Percentiles rank a stretch among this genome's conserved stretches.
Evolutionary conservation across 352 stramenopile species (phyloP).

Genomic region (Phytophthora ramorum): DNA sequence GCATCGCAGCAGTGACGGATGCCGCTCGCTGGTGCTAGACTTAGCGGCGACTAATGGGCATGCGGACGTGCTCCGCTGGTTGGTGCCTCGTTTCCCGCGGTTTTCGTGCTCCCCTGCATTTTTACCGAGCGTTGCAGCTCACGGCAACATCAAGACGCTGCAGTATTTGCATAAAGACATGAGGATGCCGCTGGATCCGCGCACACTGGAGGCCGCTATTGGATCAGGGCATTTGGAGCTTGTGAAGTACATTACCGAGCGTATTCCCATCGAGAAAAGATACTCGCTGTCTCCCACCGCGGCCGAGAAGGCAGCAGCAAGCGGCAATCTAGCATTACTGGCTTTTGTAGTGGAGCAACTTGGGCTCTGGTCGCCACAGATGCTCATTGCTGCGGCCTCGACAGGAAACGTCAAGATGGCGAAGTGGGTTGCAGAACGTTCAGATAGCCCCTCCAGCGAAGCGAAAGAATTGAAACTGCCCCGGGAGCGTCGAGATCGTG

Average conservation of each 20-base stretch:
- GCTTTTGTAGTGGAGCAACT: constrained; percentile 39
- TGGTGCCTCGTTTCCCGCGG: constrained; percentile 38
- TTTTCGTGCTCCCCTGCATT: constrained; percentile 46
- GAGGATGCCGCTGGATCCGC: constrained; percentile 32
- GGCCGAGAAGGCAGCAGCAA: constrained; percentile 40
- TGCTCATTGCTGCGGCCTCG: constrained; percentile 32
- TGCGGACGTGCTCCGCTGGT: constrained; percentile 54
- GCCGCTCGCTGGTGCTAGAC: constrained; percentile 49
- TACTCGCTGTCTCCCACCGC: constrained; percentile 12
- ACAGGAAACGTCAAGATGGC: constrained; percentile 42
- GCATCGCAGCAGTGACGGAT: constrained; percentile 44
- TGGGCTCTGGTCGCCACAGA: constrained; percentile 37
- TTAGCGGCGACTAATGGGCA: constrained; percentile 55
- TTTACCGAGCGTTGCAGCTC: constrained; percentile 39
- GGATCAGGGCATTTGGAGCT: constrained; percentile 38
- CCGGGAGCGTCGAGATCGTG: constrained; percentile 24
- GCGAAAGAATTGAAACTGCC: constrained; percentile 4
- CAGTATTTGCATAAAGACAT: constrained; percentile 42
- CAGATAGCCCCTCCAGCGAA: constrained; percentile 6
- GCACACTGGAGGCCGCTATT: constrained; percentile 44
- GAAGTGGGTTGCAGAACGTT: constrained; percentile 34
- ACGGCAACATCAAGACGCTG: constrained; percentile 45
- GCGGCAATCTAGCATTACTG: constrained; percentile 33
- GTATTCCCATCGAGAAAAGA: constrained; percentile 21
- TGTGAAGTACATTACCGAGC: constrained; percentile 38